These are phyloP conservation scores for Astrocystis sublimbata DNA, from an alignment of 495 filamentous ascomycete genomes.

Conservation along the genomic window DNA sequence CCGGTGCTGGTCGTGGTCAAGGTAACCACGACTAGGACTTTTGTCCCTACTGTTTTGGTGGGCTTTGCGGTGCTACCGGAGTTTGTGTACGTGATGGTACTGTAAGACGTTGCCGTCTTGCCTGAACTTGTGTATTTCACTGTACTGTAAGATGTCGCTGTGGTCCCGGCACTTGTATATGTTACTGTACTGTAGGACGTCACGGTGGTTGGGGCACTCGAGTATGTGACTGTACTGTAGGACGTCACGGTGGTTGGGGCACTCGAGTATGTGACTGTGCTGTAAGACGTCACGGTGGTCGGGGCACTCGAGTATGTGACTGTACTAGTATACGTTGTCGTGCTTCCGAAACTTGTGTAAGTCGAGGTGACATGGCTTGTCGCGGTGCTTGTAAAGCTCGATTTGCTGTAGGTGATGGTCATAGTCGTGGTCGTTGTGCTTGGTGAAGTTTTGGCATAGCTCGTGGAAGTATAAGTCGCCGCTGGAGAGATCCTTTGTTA, in stretches of 20 bases:
- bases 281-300: background rate
- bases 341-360: conserved; percentile 13
- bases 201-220: background rate
- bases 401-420: conserved; percentile 17
- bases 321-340: background rate
- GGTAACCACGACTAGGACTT: background rate
- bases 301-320: background rate
- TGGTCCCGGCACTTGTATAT: background rate
- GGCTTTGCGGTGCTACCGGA: conserved; percentile 3
- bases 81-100: background rate
- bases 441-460: background rate
- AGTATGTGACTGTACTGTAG: background rate
- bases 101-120: conserved; percentile 6
- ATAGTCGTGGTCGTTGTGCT: conserved; percentile 2
- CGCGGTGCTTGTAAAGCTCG: conserved; percentile 1
- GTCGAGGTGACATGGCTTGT: too few species aligned
- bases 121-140: background rate
- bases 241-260: background rate
- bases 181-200: too few species aligned
- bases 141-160: background rate
- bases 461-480: conserved; percentile 5
- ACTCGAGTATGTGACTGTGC: too few species aligned
- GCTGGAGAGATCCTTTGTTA: background rate
- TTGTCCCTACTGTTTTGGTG: conserved; percentile 5
- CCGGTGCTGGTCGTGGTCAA: background rate